phyloP scores from a whole-genome alignment of 176 grass and related monocot genomes.

The Hordeum vulgare region DNA sequence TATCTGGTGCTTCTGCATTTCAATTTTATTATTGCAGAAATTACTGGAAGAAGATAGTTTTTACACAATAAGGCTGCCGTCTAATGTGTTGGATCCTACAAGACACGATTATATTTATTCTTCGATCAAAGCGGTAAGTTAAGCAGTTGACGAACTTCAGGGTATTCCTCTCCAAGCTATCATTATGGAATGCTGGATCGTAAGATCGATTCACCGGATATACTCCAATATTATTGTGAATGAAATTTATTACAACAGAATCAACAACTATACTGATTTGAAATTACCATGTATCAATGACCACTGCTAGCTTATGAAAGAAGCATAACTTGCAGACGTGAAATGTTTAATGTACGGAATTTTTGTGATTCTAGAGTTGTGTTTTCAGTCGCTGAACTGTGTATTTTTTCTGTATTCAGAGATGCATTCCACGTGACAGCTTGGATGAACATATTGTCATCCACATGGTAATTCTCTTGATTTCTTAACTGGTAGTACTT shows the following conservation, averaged over 20 bases:
- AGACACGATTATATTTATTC: conserved; percentile 64
- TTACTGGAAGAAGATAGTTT: conserved; percentile 76
- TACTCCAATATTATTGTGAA: not conserved
- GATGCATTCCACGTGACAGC: conserved; percentile 81
- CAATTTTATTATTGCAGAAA: conserved; percentile 40
- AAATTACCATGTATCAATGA: not conserved
- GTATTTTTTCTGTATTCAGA: conserved; percentile 51
- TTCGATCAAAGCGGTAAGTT: conserved; percentile 93
- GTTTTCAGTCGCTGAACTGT: conserved; percentile 11
- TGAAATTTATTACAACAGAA: not conserved
- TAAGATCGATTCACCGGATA: not conserved
- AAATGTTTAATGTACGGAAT: not conserved
- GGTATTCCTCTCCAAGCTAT: not conserved
- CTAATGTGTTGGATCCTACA: conserved; percentile 79
- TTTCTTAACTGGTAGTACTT: conserved; percentile 10
- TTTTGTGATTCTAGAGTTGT: conserved; percentile 15
- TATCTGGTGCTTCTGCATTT: conserved; percentile 10
- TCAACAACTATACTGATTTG: not conserved
- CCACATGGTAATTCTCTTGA: conserved; percentile 70
- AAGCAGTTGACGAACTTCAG: conserved; percentile 21
- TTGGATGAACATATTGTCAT: conserved; percentile 94
- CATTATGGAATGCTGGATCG: not conserved
- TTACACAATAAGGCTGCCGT: conserved; percentile 76
- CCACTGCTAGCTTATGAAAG: not conserved
- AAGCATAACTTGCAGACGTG: not conserved